These are phyloP conservation scores for Zygosaccharomyces sapae DNA, from an alignment of 1,139 yeast species.

Conservation along the genomic window DNA sequence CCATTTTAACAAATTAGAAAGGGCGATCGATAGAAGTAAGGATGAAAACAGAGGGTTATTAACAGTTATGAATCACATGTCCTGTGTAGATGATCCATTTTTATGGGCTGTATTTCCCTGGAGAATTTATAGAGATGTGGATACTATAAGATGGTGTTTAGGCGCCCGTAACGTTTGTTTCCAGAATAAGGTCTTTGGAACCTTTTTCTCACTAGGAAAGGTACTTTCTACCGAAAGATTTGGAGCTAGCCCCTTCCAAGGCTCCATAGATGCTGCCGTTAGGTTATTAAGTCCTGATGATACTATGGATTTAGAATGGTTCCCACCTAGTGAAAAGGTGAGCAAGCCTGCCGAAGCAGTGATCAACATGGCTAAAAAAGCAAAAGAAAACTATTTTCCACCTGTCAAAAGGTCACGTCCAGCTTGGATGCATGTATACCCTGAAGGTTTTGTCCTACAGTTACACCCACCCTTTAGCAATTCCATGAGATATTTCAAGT, in stretches of 20 bases:
- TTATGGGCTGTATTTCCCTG: slow-evolving; percentile 84
- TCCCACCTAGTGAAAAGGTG: slow-evolving; percentile 31
- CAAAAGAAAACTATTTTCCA: slow-evolving; percentile 36
- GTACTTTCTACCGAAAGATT: slow-evolving; percentile 80
- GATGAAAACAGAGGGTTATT: slow-evolving; percentile 67
- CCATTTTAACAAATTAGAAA: slow-evolving; percentile 59
- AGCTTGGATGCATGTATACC: slow-evolving; percentile 92
- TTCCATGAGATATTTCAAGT: slow-evolving; percentile 89
- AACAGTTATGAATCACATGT: slow-evolving; percentile 95
- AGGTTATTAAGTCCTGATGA: slow-evolving; percentile 77
- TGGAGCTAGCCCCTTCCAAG: slow-evolving; percentile 92
- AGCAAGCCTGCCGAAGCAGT: slow-evolving; percentile 4
- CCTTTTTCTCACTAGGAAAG: slow-evolving; percentile 83
- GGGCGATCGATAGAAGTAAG: slow-evolving; percentile 58
- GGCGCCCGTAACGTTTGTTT: slow-evolving; percentile 94
- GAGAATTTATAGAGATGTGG: slow-evolving; percentile 58
- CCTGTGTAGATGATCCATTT: slow-evolving; percentile 89
- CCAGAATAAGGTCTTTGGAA: slow-evolving; percentile 47
- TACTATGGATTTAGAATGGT: slow-evolving; percentile 53
- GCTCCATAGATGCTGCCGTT: slow-evolving; percentile 85
- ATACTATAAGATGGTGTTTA: slow-evolving; percentile 83
- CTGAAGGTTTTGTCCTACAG: slow-evolving; percentile 92
- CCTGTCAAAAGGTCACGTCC: slow-evolving; percentile 58
- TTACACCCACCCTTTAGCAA: slow-evolving; percentile 70
- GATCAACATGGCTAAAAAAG: slow-evolving; percentile 14